phyloP scores from a whole-genome alignment of 495 filamentous ascomycete genomes.

The Neurospora sp. region DNA sequence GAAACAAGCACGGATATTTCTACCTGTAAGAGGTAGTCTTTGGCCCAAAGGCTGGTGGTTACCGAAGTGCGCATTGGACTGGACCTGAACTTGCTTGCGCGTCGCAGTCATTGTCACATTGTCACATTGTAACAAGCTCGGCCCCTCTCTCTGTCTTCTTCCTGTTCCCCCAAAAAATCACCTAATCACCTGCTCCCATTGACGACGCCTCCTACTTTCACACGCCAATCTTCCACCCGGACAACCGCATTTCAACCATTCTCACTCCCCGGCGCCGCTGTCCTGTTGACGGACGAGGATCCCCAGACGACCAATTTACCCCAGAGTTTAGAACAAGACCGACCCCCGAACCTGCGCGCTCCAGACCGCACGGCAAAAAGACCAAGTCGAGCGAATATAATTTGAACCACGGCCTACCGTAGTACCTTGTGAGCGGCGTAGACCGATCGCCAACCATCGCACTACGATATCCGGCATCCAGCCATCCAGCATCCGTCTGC shows the following conservation, averaged over 20 bases:
- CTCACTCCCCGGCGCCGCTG: neutral
- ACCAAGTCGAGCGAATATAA: neutral
- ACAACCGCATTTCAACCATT: neutral
- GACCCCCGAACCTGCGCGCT: neutral
- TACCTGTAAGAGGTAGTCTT: too few relatives aligned
- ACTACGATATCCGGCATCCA: neutral
- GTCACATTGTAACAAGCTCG: neutral
- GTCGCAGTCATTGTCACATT: neutral
- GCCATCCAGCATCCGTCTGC: neutral
- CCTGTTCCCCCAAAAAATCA: neutral
- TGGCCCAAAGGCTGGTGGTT: neutral
- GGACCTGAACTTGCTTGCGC: neutral
- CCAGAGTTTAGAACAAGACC: neutral
- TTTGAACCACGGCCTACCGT: neutral
- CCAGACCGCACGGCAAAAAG: neutral
- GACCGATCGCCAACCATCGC: neutral
- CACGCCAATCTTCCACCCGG: neutral
- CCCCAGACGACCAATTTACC: neutral
- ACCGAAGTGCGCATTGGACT: neutral
- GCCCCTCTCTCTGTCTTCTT: neutral
- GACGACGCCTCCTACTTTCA: neutral
- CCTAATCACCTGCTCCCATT: neutral
- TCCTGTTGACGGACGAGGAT: neutral
- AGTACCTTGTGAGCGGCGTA: neutral
- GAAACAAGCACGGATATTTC: neutral